These are phyloP conservation scores for Carex cristatella DNA, from an alignment of 176 grass and related monocot species.

Conservation along the genomic window DNA sequence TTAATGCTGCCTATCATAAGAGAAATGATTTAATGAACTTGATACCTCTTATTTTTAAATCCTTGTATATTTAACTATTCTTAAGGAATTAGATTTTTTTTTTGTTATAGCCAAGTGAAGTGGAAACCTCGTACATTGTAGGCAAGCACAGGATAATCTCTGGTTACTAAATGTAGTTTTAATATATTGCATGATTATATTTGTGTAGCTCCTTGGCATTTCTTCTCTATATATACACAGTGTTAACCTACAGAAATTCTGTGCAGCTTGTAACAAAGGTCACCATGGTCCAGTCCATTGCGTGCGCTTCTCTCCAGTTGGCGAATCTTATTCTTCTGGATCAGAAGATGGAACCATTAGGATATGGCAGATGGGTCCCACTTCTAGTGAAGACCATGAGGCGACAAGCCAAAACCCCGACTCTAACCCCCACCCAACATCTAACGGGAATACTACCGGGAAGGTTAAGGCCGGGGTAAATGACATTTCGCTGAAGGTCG, in stretches of 20 bases:
- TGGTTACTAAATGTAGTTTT: neutral
- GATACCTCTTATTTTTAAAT: neutral
- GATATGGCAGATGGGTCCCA: slow-evolving; percentile 68
- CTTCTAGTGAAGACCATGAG: slow-evolving; percentile 51
- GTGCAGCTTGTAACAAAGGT: slow-evolving; percentile 88
- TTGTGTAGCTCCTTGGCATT: neutral
- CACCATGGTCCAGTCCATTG: slow-evolving; percentile 97
- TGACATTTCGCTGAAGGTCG: slow-evolving; percentile 65
- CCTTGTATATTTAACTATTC: neutral
- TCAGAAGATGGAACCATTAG: slow-evolving; percentile 95
- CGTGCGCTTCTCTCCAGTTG: slow-evolving; percentile 74
- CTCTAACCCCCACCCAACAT: slow-evolving; percentile 10
- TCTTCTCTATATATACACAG: neutral
- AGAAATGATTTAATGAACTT: neutral
- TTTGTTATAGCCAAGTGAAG: neutral
- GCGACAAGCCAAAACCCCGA: slow-evolving; percentile 11
- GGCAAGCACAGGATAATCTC: neutral
- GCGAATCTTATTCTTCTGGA: slow-evolving; percentile 91
- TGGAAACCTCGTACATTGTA: neutral
- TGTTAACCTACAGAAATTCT: neutral
- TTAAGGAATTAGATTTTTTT: neutral
- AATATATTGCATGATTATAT: neutral
- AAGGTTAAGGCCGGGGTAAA: slow-evolving; percentile 49
- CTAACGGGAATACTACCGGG: slow-evolving; percentile 18
- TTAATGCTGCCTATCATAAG: neutral